Base-by-base conservation (phyloP, 2,329 filamentous ascomycete species). In the Trichoderma afroharzianum region DNA sequence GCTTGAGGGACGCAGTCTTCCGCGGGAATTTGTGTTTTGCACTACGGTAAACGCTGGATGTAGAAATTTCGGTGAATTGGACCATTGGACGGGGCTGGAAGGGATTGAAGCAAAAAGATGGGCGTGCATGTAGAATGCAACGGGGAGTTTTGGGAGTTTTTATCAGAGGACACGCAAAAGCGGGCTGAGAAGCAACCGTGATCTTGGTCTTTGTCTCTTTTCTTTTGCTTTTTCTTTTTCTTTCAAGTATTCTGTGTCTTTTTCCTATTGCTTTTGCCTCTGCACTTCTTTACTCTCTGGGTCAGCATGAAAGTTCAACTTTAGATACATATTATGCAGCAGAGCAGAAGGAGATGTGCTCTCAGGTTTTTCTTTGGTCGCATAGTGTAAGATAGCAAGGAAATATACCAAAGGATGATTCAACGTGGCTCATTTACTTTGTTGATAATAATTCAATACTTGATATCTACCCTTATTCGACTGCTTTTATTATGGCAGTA, bases 61-160 rank as follows among this genome's bases (percentile, higher is more conserved):
- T 12, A 32, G 62, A 9, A 53, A 9, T 12, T n/a, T 12, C 32
- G 55, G 26, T 50, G 36, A 61, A 36, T 24, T 9, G n/a, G 26
- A 9, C 28, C n/a, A 68, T 69, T 6, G 36, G 36, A 59, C 21
- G 7, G 28, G n/a, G 39, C n/a, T 50, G 57, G 26, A 9, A n/a
- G 55, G 43, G 50, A 11, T 63, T 33, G 39, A 66, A 66, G 55
- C 15, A 50, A 50, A 61, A 47, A 61, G 24, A 30, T 26, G 26
- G 66, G 39, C 36, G 57, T 59, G 55, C 53, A 50, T 50, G 14
- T n/a, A 33, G 36, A 47, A 61, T 57, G 66, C 66, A 32, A 30
- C 36, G 30, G n/a, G 53, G 66, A 57, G 50, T 58, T 68, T 47
- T 68, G 66, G 66, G 55, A 61, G 66, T 68, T 61, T 43, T 43